phyloP scores from a whole-genome alignment of 2,329 filamentous ascomycete genomes.

The Sarocladium brachiariae region DNA sequence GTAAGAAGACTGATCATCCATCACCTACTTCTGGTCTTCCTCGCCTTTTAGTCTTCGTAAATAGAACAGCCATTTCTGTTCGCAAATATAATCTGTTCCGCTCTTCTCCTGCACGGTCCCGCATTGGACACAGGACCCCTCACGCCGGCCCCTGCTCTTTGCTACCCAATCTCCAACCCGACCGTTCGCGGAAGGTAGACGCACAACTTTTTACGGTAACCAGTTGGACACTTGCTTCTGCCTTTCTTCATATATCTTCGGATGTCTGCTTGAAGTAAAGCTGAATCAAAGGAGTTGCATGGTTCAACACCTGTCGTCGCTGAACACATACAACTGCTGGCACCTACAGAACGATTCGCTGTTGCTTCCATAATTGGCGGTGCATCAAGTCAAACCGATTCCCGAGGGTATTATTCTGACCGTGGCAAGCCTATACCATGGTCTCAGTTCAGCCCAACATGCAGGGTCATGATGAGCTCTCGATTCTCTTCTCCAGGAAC shows the following conservation, averaged over 20 bases:
- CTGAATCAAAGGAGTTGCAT: no score
- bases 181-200: neutral
- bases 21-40: neutral
- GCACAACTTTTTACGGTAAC: neutral
- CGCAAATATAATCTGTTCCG: neutral
- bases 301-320: no score
- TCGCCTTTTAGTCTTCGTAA: neutral
- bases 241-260: no score
- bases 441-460: constrained; percentile 36
- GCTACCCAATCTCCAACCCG: constrained; percentile 8
- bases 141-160: constrained; percentile 2
- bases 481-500: constrained; percentile 70
- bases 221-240: neutral
- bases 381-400: neutral
- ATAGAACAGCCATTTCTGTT: neutral
- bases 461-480: constrained; percentile 74
- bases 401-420: neutral
- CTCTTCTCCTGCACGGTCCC: constrained; percentile 8
- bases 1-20: neutral
- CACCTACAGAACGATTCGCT: neutral
- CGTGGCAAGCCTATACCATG: constrained; percentile 22
- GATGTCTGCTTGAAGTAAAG: no score
- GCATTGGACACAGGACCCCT: constrained; percentile 7
- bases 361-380: neutral
- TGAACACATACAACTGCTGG: no score